Evolutionary conservation across 331 rosid species (phyloP).

Genomic region (Dryas integrifolia): DNA sequence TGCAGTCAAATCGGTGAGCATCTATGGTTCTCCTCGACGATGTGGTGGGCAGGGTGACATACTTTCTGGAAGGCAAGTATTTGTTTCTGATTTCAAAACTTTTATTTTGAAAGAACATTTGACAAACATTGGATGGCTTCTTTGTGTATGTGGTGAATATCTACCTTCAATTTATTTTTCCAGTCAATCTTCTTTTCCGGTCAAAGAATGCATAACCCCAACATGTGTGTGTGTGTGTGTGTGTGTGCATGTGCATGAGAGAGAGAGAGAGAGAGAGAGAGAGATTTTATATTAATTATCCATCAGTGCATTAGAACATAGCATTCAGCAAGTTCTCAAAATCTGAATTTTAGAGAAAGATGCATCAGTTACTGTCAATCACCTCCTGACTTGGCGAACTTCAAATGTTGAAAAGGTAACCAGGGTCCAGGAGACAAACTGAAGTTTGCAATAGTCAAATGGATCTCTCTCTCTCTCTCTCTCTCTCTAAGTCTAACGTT

Average conservation of each 20-base stretch:
- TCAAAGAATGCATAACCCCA: conserved; percentile 4
- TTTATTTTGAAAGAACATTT: background rate
- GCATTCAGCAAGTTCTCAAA: background rate
- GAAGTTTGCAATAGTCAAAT: background rate
- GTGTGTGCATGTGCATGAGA: background rate
- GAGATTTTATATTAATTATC: background rate
- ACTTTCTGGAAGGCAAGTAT: conserved; percentile 90
- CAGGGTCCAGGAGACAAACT: background rate
- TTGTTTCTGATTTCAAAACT: conserved; percentile 1
- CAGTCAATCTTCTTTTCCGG: background rate
- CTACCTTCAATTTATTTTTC: background rate
- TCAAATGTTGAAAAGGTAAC: background rate
- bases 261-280: background rate
- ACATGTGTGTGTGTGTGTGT: background rate
- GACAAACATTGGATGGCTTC: background rate
- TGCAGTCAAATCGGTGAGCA: conserved; percentile 76
- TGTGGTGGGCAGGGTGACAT: conserved; percentile 93
- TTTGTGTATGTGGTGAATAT: background rate
- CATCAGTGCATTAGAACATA: background rate
- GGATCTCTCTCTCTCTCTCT: background rate
- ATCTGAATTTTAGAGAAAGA: background rate
- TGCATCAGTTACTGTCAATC: background rate
- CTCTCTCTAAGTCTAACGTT: background rate
- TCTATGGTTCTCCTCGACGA: conserved; percentile 85
- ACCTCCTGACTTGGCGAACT: background rate